Evolutionary conservation across 2,329 filamentous ascomycete species (phyloP).

Genomic region (Alternaria consortialis): DNA sequence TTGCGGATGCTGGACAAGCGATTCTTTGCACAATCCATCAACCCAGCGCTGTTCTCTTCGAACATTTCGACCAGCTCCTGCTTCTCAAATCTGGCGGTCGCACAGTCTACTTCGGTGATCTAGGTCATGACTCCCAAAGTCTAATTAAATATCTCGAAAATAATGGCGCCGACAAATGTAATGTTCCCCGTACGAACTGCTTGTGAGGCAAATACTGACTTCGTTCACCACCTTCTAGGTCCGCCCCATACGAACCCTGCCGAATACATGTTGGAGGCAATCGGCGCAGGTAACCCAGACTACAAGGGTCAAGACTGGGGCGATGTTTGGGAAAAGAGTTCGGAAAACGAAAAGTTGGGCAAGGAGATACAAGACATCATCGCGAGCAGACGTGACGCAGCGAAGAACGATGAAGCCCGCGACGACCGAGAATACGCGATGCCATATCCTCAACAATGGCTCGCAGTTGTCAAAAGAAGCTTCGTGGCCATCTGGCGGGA

Average conservation of each 20-base stretch:
- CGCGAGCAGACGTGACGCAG: slow-evolving; percentile 42
- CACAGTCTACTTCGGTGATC: slow-evolving; percentile 72
- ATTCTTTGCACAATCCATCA: slow-evolving; percentile 76
- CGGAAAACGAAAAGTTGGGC: slow-evolving; percentile 50
- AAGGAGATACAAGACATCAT: slow-evolving; percentile 55
- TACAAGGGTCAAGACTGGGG: slow-evolving; percentile 58
- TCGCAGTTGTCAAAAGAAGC: slow-evolving; percentile 57
- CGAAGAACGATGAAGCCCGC: slow-evolving; percentile 46
- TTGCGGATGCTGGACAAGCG: slow-evolving; percentile 72
- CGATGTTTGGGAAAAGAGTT: slow-evolving; percentile 55
- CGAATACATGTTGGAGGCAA: slow-evolving; percentile 61
- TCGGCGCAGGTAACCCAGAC: slow-evolving; percentile 54
- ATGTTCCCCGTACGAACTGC: slow-evolving; percentile 51
- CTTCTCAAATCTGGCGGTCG: slow-evolving; percentile 71
- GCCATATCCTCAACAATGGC: slow-evolving; percentile 53
- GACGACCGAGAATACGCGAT: slow-evolving; percentile 58
- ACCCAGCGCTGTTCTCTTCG: slow-evolving; percentile 72
- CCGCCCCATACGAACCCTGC: slow-evolving; percentile 61
- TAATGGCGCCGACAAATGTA: slow-evolving; percentile 58
- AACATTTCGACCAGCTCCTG: slow-evolving; percentile 72
- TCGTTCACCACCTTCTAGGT: too few relatives aligned
- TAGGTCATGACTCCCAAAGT: slow-evolving; percentile 54
- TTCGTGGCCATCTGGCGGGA: slow-evolving; percentile 72
- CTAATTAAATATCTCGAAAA: slow-evolving; percentile 61
- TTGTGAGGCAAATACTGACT: too few relatives aligned